Percentiles rank a stretch among this genome's conserved stretches.
phyloP scores from a whole-genome alignment of 352 stramenopile species.

The Phytophthora meadii region DNA sequence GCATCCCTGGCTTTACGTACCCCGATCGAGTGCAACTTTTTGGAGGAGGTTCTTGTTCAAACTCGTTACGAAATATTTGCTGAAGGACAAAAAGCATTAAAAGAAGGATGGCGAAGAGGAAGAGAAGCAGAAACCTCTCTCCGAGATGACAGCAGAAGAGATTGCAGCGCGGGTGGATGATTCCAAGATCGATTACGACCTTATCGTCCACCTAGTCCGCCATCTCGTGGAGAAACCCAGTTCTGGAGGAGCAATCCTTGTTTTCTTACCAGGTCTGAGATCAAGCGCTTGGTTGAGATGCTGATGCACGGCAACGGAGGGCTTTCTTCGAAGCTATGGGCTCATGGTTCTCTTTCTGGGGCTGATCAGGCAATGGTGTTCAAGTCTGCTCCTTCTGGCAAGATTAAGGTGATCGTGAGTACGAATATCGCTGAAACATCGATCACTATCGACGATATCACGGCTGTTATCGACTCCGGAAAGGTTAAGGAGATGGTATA shows the following conservation, averaged over 20 bases:
- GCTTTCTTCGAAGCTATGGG: slow-evolving; percentile 64
- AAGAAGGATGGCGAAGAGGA: slow-evolving; percentile 40
- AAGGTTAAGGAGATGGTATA: slow-evolving; percentile 93
- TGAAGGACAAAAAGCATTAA: slow-evolving; percentile 66
- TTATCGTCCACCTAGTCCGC: slow-evolving; percentile 88
- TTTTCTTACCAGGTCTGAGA: slow-evolving; percentile 87
- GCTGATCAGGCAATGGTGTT: slow-evolving; percentile 83
- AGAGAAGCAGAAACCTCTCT: slow-evolving; percentile 37
- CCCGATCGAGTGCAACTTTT: slow-evolving; percentile 77
- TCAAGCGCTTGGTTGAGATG: slow-evolving; percentile 83
- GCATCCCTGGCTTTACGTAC: slow-evolving; percentile 88
- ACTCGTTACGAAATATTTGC: slow-evolving; percentile 67
- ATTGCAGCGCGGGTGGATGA: slow-evolving; percentile 88
- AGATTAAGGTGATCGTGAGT: slow-evolving; percentile 87
- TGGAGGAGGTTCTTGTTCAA: slow-evolving; percentile 77
- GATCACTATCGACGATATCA: slow-evolving; percentile 91
- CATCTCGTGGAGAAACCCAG: slow-evolving; percentile 47
- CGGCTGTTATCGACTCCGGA: slow-evolving; percentile 85
- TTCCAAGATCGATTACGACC: slow-evolving; percentile 94
- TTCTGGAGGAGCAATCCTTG: slow-evolving; percentile 69
- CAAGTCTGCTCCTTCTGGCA: slow-evolving; percentile 57
- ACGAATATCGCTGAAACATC: slow-evolving; percentile 92
- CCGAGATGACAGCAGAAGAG: slow-evolving; percentile 48
- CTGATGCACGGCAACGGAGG: slow-evolving; percentile 34
- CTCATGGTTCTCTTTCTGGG: slow-evolving; percentile 77